A percentile compares a stretch with the other conserved stretches of the same genome.
Evolutionary conservation across 768 basidiomycete species (phyloP).

Genomic region (Russula sp.): DNA sequence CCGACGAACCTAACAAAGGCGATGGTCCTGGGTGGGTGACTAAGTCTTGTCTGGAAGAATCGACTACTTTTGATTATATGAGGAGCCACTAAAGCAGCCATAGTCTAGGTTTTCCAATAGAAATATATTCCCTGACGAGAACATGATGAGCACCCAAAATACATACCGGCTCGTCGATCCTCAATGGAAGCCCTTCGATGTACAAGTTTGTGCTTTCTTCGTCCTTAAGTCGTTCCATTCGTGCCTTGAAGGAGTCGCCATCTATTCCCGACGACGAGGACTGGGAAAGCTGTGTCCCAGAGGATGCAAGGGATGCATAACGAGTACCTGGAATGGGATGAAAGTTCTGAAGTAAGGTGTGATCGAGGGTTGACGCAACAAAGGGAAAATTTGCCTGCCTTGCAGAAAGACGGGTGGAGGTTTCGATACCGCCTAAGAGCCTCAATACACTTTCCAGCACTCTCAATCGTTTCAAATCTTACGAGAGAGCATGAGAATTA

Average conservation of each 20-base stretch:
- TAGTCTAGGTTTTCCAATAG: constrained; percentile 35
- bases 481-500: not conserved
- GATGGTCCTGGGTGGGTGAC: constrained; percentile 70
- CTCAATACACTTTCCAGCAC: constrained; percentile 69
- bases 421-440: constrained; percentile 64
- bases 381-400: constrained; percentile 37
- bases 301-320: constrained; percentile 35
- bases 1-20: constrained; percentile 65
- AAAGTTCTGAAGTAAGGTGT: constrained; percentile 38
- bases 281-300: constrained; percentile 8
- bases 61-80: constrained; percentile 67
- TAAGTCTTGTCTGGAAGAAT: constrained; percentile 73
- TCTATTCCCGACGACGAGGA: constrained; percentile 12
- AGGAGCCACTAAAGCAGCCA: constrained; percentile 59
- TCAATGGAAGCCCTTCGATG: constrained; percentile 73
- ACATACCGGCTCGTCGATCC: constrained; percentile 56
- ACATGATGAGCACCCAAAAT: not conserved
- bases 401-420: constrained; percentile 81
- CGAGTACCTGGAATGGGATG: constrained; percentile 78
- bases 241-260: constrained; percentile 53
- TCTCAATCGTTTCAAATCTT: constrained; percentile 61
- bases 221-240: constrained; percentile 71
- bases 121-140: not conserved
- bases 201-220: constrained; percentile 67
- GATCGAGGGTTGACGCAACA: not conserved